Percentiles rank a stretch among this genome's conserved stretches.
Conservation (phyloP, 129 eudicot species). For the Saussurea involucrata region DNA sequence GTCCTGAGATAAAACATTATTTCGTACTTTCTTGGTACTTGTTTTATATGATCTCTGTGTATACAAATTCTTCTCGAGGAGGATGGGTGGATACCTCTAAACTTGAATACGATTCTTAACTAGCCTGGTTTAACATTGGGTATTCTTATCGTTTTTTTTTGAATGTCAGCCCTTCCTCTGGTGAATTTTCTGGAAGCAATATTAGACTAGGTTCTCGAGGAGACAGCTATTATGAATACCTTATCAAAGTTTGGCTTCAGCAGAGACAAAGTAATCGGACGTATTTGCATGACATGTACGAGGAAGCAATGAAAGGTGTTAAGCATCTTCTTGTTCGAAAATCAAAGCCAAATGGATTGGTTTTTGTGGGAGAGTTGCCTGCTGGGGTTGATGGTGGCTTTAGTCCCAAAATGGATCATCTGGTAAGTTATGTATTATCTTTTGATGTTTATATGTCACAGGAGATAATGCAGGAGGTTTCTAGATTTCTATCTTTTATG, state of each 20-base stretch:
- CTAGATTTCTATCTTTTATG: background rate
- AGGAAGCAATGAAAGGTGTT: conserved; percentile 92
- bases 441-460: background rate
- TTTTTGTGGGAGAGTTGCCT: conserved; percentile 91
- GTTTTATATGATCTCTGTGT: background rate
- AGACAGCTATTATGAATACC: conserved; percentile 98
- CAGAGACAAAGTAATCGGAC: conserved; percentile 55
- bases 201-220: conserved; percentile 97
- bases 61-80: background rate
- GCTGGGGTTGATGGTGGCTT: conserved; percentile 61
- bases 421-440: conserved; percentile 43
- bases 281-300: conserved; percentile 77
- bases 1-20: background rate
- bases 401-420: conserved; percentile 97
- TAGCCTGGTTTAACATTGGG: background rate
- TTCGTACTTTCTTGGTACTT: background rate
- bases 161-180: conserved; percentile 74
- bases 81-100: background rate
- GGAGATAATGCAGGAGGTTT: background rate
- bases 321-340: conserved; percentile 86
- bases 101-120: background rate
- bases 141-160: background rate
- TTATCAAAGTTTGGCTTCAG: conserved; percentile 96
- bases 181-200: conserved; percentile 80
- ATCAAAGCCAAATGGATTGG: conserved; percentile 79